A percentile compares a stretch with the other conserved stretches of the same genome.
These are phyloP conservation scores for Daedaleopsis sinensis DNA, from an alignment of 768 basidiomycete genomes.

Conservation along the genomic window DNA sequence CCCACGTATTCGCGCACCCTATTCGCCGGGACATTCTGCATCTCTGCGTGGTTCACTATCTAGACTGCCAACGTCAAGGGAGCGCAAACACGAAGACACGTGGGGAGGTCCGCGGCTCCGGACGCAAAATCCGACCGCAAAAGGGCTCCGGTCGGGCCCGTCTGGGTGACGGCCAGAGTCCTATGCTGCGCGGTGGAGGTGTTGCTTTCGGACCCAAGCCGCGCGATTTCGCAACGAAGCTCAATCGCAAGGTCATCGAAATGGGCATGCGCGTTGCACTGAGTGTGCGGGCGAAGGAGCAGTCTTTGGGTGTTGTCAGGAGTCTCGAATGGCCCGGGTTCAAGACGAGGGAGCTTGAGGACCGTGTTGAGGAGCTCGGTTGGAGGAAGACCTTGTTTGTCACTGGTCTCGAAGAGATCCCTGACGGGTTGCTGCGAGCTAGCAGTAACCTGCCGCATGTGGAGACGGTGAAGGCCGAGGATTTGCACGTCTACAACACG, in stretches of 20 bases:
- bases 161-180: slow-evolving; percentile 85
- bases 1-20: slow-evolving; percentile 86
- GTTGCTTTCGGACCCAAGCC: slow-evolving; percentile 91
- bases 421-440: slow-evolving; percentile 59
- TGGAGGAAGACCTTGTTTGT: slow-evolving; percentile 80
- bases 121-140: slow-evolving; percentile 86
- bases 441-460: slow-evolving; percentile 74
- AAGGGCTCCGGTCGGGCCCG: slow-evolving; percentile 93
- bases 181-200: slow-evolving; percentile 90
- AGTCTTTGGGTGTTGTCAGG: slow-evolving; percentile 74
- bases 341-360: slow-evolving; percentile 70
- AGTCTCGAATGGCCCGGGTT: slow-evolving; percentile 69
- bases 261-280: slow-evolving; percentile 94
- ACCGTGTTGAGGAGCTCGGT: slow-evolving; percentile 63
- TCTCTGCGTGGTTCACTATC: slow-evolving; percentile 86
- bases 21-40: slow-evolving; percentile 93
- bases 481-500: slow-evolving; percentile 80
- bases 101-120: slow-evolving; percentile 87
- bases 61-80: slow-evolving; percentile 89
- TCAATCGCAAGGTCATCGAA: slow-evolving; percentile 90
- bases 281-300: slow-evolving; percentile 79
- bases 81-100: slow-evolving; percentile 92
- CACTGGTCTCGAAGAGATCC: slow-evolving; percentile 59
- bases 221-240: slow-evolving; percentile 87
- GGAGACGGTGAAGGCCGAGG: slow-evolving; percentile 61